A percentile compares a stretch with the other conserved stretches of the same genome.
These are phyloP conservation scores for Aspergillus sp. DNA, from an alignment of 2,329 filamentous ascomycete species.

Conservation along the genomic window DNA sequence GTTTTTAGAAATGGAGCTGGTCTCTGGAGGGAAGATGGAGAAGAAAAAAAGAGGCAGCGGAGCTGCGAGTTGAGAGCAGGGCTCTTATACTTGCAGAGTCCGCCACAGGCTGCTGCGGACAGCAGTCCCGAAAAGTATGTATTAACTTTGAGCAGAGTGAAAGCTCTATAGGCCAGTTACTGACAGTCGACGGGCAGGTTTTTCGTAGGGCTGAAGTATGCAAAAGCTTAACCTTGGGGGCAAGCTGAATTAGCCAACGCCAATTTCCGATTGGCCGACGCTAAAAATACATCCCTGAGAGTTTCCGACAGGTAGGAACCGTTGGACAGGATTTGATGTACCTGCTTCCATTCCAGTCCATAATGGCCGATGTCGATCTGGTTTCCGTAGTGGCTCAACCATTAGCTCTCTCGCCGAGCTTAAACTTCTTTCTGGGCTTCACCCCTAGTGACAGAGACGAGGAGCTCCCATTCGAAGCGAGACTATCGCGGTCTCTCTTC, in stretches of 20 bases:
- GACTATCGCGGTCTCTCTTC: slow-evolving; percentile 47
- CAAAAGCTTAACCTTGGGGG: background rate
- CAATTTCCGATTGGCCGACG: background rate
- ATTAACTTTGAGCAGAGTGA: background rate
- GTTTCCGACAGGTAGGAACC: background rate
- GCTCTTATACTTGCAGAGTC: background rate
- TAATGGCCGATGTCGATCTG: background rate
- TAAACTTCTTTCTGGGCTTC: slow-evolving; percentile 31
- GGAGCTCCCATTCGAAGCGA: slow-evolving; percentile 33
- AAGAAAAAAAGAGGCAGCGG: background rate
- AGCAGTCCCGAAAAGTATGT: background rate
- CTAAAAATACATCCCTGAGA: background rate
- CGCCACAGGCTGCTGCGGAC: too few species aligned
- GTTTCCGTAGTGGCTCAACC: background rate
- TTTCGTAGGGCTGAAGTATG: background rate
- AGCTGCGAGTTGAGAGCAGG: background rate
- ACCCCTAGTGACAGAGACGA: slow-evolving; percentile 19
- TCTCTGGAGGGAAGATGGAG: background rate
- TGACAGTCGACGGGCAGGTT: background rate
- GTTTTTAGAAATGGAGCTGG: background rate
- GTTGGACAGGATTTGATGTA: background rate
- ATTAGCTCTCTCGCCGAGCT: background rate
- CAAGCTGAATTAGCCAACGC: background rate
- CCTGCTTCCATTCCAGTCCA: background rate
- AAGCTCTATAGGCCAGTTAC: background rate